Base-by-base conservation (phyloP, 257 asterid species). In the Fraxinus anomala region DNA sequence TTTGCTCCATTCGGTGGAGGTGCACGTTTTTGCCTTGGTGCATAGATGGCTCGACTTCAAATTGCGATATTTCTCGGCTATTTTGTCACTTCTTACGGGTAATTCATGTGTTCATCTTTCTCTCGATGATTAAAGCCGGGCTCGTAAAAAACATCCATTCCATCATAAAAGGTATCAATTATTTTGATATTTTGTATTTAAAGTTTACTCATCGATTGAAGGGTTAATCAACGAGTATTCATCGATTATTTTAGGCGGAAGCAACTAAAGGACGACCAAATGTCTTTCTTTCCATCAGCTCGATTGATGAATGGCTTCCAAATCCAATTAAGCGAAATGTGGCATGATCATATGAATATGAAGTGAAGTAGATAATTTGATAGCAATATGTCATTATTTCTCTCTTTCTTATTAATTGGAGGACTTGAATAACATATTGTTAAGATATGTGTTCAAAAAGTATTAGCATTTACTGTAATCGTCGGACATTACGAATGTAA, bases 211-310 rank as follows among this genome's bases (percentile, higher is more conserved):
- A 54, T 16, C 13, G 5, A 34, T 5, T 39, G 31, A 30, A 42
- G 19, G 61, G 51, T 17, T 73, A 59, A 59, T 23, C 30, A 19
- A 16, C 1, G 3, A 21, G 4, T 59, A 23, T 7, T 21, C 12
- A 6, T 59, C 13, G 0, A 59, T 40, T 13, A 59, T 42, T 77
- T 21, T 78, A 93, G 98, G 89, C 91, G 97, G 97, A 86, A 82
- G 74, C 97, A 91, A 80, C 77, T 88, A 66, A 89, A 89, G 89
- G 94, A 92, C 76, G 98, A 94, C 68, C 79, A 74, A 68, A 88
- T 92, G 97, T 91, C 97, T 13, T 94, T 91, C 87, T 94, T 94
- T 80, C 98, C 97, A 33, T 94, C 98, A 4, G 98, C 98, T 72
- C 88, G 97, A 77, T 77, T 94, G 90, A 91, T 90, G 82, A 92